Percentiles rank a stretch among this genome's conserved stretches.
These are phyloP conservation scores for Fraxinus velutina DNA, from an alignment of 305 asterid genomes.

Conservation along the genomic window DNA sequence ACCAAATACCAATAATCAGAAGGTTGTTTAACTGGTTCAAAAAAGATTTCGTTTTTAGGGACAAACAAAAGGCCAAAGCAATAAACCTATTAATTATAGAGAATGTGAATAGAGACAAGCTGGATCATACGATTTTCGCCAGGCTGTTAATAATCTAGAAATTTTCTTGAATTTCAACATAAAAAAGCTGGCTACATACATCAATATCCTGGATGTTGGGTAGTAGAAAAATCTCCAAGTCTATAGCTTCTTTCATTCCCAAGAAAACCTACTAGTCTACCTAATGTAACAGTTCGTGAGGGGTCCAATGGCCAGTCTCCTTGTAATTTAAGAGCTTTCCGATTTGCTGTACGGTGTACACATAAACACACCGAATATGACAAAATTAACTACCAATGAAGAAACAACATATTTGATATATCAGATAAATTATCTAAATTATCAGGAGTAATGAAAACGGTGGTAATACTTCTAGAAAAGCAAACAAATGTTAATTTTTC, in stretches of 20 bases:
- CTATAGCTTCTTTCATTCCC: not conserved
- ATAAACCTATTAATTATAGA: not conserved
- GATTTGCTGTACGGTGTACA: not conserved
- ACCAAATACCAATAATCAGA: not conserved
- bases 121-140: not conserved
- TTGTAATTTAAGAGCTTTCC: not conserved
- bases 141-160: not conserved
- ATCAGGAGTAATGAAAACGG: not conserved
- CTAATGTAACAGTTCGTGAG: not conserved
- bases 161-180: not conserved
- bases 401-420: not conserved
- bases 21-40: not conserved
- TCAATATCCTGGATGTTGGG: not conserved
- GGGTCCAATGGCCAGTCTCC: not conserved
- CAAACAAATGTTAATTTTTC: not conserved
- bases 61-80: not conserved
- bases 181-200: not conserved
- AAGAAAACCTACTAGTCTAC: not conserved
- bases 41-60: not conserved
- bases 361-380: not conserved
- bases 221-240: not conserved
- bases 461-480: not conserved
- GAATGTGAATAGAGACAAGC: not conserved
- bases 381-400: not conserved
- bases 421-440: not conserved